Evolutionary conservation across 441 rosid genomes (phyloP), one percentile per base, ranked within the genome.

Genomic region (Melastoma candidum): DNA sequence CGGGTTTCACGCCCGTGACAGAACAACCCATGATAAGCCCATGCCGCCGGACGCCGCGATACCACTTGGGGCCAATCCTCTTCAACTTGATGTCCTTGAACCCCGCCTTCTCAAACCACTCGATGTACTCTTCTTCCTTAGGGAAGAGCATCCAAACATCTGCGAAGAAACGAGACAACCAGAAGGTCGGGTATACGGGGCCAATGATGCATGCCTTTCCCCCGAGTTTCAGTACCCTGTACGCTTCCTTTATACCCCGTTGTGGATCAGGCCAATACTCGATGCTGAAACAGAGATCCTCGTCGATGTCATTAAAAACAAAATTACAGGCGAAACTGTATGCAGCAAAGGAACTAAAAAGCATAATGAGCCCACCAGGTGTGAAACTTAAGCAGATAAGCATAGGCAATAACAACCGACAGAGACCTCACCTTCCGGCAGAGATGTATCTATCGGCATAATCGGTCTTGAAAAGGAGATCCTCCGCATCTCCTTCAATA

Each of bases 261-360:
- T 84, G 95, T 1, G 95, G 98, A 58, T 92, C 97, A 41, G 98
- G 97, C 98, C 98, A 88, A 71, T 93, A 88, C 85, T 88, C 97
- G 26, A 93, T 93, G 67, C 96, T 88, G 77, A 58, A 51, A 63
- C 58, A 39, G 22, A 43, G 48, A 48, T 9, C 47, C 56, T 32
- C 41, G 8, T 32, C 41, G 41, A 32, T 32, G 41, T 32, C 36
- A 6, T 29, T 29, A 29, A 29, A 29, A 29, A 29, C 36, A 2
- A 29, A 29, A 29, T 3, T 3, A 3, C 36, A 3, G 5, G 41
- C 7, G 41, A 32, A 32, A 32, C 41, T 17, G 22, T 17, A 17
- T 17, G 22, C 22, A 17, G 22, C 22, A 17, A 17, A 17, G 22
- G 22, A 17, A 17, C 22, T 17, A 17, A 17, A 17, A 17, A 17